Conservation (phyloP, 352 stramenopile species). For the Phytophthora agathidicida region DNA sequence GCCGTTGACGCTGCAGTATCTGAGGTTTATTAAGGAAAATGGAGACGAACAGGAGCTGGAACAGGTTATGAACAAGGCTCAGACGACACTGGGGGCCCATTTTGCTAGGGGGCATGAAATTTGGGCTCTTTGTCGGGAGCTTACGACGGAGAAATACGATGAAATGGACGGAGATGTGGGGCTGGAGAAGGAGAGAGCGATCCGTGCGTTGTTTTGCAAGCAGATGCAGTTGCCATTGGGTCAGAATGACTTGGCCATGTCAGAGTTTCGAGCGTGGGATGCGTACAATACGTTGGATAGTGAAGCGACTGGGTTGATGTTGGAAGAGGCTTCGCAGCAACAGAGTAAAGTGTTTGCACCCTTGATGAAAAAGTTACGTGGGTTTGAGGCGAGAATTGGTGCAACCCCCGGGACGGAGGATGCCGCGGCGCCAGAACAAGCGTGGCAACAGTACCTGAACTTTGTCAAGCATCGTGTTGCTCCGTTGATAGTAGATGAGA, state of each 20-base stretch:
- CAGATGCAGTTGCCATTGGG: conserved; percentile 71
- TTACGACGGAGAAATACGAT: conserved; percentile 38
- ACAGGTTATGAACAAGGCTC: conserved; percentile 32
- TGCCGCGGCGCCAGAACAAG: conserved; percentile 13
- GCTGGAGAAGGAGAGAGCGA: conserved; percentile 43
- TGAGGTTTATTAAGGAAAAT: conserved; percentile 45
- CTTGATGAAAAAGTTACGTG: conserved; percentile 69
- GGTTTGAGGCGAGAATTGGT: conserved; percentile 46
- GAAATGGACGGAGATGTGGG: conserved; percentile 11
- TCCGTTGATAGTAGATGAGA: conserved; percentile 34
- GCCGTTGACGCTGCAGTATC: conserved; percentile 42
- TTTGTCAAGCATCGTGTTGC: conserved; percentile 60
- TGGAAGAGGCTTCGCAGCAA: conserved; percentile 35
- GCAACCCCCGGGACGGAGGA: conserved; percentile 14
- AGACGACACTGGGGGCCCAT: conserved; percentile 48
- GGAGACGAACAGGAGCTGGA: conserved; percentile 32
- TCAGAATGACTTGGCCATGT: conserved; percentile 78
- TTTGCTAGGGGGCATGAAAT: conserved; percentile 68
- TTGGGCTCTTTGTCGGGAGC: conserved; percentile 62
- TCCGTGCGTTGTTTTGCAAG: conserved; percentile 48
- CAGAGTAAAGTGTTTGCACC: conserved; percentile 52
- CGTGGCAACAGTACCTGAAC: conserved; percentile 72
- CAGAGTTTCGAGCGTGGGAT: conserved; percentile 76
- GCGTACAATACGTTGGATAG: conserved; percentile 59
- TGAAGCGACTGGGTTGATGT: conserved; percentile 3